Evolutionary conservation across 2,329 filamentous ascomycete genomes (phyloP).

Genomic region (Clonostachys sp.): DNA sequence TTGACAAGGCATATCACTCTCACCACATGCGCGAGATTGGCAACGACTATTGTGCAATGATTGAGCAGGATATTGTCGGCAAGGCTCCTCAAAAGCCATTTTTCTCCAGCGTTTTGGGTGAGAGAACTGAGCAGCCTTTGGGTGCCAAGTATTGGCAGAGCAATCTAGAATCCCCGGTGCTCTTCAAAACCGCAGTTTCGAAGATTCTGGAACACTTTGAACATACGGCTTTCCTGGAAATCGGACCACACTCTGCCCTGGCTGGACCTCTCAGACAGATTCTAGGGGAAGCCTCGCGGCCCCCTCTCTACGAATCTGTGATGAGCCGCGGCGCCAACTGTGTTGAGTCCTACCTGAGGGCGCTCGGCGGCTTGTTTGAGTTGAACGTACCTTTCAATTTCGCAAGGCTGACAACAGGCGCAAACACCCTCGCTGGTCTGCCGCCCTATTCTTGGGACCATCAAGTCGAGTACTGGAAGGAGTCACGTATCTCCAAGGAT

Average conservation of each 20-base stretch:
- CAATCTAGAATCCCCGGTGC: constrained; percentile 6
- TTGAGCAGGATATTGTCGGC: too few species aligned
- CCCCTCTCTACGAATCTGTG: not conserved
- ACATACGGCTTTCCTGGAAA: constrained; percentile 12
- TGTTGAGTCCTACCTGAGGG: not conserved
- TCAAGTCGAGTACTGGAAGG: constrained; percentile 19
- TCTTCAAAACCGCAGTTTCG: constrained; percentile 4
- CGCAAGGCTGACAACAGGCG: not conserved
- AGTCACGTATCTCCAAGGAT: constrained; percentile 4
- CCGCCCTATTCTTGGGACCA: constrained; percentile 37
- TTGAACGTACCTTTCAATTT: constrained; percentile 1
- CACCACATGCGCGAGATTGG: constrained; percentile 19
- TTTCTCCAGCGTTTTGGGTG: not conserved
- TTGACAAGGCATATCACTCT: constrained; percentile 45
- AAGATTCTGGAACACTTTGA: constrained; percentile 6
- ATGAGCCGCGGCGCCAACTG: not conserved
- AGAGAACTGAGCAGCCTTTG: not conserved
- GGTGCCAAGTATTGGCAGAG: constrained; percentile 5
- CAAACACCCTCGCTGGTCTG: constrained; percentile 11
- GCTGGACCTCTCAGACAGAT: constrained; percentile 9
- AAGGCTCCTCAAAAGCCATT: not conserved
- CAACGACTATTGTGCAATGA: not conserved
- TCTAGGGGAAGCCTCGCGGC: not conserved
- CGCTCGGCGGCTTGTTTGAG: not conserved
- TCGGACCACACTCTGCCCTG: constrained; percentile 7